These are phyloP conservation scores for Zoysia pacifica DNA, from an alignment of 176 grass and related monocot species.

Conservation along the genomic window DNA sequence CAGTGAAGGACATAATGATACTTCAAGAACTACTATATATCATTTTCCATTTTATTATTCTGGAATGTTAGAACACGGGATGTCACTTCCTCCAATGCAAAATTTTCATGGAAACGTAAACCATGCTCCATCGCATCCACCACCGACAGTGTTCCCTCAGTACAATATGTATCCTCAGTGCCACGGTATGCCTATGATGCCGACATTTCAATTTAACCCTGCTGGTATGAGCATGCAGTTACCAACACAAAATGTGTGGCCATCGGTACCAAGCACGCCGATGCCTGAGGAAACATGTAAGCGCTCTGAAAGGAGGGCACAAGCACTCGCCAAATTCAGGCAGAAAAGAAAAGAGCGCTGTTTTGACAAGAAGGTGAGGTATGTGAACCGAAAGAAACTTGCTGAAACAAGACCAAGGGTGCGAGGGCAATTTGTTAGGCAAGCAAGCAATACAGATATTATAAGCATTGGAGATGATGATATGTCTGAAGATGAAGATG, in stretches of 20 bases:
- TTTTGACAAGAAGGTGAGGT: conserved; percentile 98
- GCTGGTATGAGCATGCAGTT: conserved; percentile 54
- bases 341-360: conserved; percentile 88
- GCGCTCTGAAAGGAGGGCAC: conserved; percentile 63
- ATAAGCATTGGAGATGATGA: conserved; percentile 57
- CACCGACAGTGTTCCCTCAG: conserved; percentile 52
- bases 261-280: conserved; percentile 48
- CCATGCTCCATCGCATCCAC: conserved; percentile 48
- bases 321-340: conserved; percentile 91
- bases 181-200: conserved; percentile 54
- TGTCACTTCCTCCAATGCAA: conserved; percentile 50
- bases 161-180: conserved; percentile 66
- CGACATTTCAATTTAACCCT: conserved; percentile 65
- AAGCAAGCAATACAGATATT: conserved; percentile 57
- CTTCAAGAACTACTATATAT: conserved; percentile 57
- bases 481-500: conserved; percentile 81
- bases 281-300: conserved; percentile 53
- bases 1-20: conserved; percentile 57
- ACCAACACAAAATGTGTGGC: conserved; percentile 50
- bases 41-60: conserved; percentile 78
- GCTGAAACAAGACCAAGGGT: conserved; percentile 87
- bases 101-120: conserved; percentile 68
- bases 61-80: conserved; percentile 64
- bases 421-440: conserved; percentile 91
- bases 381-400: conserved; percentile 79